Conservation (phyloP, 371 early-diverging fungal species). For the Mucor velutinosus region DNA sequence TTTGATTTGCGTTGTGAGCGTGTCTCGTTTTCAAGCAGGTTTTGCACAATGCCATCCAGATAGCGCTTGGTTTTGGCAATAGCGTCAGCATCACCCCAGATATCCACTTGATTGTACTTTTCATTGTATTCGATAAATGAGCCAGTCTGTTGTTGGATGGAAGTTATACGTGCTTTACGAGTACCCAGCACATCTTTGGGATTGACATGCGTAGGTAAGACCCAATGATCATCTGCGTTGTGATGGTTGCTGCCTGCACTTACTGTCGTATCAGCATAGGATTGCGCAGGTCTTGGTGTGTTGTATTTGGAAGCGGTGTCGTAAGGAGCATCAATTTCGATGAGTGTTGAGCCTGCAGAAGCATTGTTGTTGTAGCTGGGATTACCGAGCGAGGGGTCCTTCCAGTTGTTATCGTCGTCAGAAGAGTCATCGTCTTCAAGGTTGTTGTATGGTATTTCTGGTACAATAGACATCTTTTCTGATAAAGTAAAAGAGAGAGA, state of each 20-base stretch:
- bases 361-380: not conserved
- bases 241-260: slow-evolving; percentile 17
- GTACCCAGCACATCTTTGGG: slow-evolving; percentile 27
- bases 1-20: slow-evolving; percentile 27
- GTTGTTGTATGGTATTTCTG: slow-evolving; percentile 34
- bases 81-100: slow-evolving; percentile 42
- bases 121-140: slow-evolving; percentile 39
- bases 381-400: not conserved
- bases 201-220: slow-evolving; percentile 35
- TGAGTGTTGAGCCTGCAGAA: not conserved
- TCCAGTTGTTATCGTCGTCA: not conserved
- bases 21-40: slow-evolving; percentile 7
- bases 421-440: not conserved
- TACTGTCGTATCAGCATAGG: slow-evolving; percentile 4
- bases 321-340: not conserved
- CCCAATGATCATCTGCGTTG: slow-evolving; percentile 44
- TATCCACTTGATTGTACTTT: slow-evolving; percentile 41
- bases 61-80: slow-evolving; percentile 29
- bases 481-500: not conserved
- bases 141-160: slow-evolving; percentile 30
- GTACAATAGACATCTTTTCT: slow-evolving; percentile 27
- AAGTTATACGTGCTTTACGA: slow-evolving; percentile 14
- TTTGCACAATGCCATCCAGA: slow-evolving; percentile 21
- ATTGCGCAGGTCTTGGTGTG: not conserved
- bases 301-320: not conserved